Conservation (phyloP, 2,329 filamentous ascomycete genomes). For the Didymella arachidicola region DNA sequence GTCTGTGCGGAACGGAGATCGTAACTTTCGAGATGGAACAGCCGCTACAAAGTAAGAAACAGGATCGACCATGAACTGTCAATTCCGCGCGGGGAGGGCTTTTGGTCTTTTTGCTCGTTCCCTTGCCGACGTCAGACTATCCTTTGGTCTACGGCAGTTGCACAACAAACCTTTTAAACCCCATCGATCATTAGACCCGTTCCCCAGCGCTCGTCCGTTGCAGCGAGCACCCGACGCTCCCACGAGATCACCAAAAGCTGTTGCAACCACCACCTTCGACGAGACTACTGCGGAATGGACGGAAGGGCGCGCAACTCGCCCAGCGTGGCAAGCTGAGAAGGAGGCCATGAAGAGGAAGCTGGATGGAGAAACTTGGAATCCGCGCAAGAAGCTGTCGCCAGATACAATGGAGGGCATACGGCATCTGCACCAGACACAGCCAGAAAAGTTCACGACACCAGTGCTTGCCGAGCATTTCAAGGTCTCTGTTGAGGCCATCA, state of each 20-base stretch:
- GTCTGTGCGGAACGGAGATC: conserved; percentile 15
- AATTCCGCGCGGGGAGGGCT: conserved; percentile 34
- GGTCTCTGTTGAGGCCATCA: conserved; percentile 85
- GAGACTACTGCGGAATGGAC: conserved; percentile 18
- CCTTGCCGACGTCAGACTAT: conserved; percentile 14
- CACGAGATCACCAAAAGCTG: conserved; percentile 8
- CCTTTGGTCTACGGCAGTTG: conserved; percentile 12
- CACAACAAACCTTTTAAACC: conserved; percentile 12
- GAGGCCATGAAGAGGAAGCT: conserved; percentile 78
- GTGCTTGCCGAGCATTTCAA: conserved; percentile 80
- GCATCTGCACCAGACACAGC: conserved; percentile 78
- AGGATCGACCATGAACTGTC: conserved; percentile 39
- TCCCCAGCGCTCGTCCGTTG: conserved; percentile 1
- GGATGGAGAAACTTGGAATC: conserved; percentile 76
- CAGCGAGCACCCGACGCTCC: conserved; percentile 9
- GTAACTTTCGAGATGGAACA: conserved; percentile 12
- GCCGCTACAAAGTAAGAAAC: not conserved
- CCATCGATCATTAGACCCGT: conserved; percentile 10
- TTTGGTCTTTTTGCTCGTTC: conserved; percentile 36
- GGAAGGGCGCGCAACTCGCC: conserved; percentile 34
- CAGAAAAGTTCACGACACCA: conserved; percentile 76
- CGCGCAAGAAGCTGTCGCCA: conserved; percentile 85
- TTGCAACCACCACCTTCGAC: conserved; percentile 17
- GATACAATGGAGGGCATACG: conserved; percentile 92
- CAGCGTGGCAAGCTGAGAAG: conserved; percentile 80